Evolutionary conservation across 257 asterid species (phyloP), one percentile per base, ranked within the genome.

Genomic region (Capsicum chinense): DNA sequence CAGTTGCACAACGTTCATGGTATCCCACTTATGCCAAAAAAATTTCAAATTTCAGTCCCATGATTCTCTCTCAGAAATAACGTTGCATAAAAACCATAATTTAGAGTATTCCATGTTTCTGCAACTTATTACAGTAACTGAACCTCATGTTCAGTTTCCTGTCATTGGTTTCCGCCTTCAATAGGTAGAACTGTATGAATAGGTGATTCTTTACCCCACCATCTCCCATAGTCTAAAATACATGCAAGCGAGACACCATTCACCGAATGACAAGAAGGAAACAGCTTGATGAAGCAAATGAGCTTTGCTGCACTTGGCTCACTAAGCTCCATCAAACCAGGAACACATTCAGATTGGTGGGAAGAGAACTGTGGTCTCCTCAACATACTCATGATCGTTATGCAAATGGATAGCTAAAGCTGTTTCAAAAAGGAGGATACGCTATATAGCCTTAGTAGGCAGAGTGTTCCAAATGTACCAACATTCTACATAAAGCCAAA

Each of bases 241-340:
- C 33, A 26, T 26, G 33, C 33, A 26, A 26, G 33, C 33, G 33
- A 26, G 2, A 1, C 33, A 1, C 33, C 33, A 26, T 26, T 26
- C 33, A 26, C 33, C 33, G 33, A 26, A 26, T 26, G 33, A 26
- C 33, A 26, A 26, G 33, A 26, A 26, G 33, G 33, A 26, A 26
- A 26, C 33, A 26, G 33, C 33, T 26, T 26, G 33, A 26, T 26
- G 33, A 26, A 44, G 35, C 58, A 44, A n/a, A n/a, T 71, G 57
- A 47, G 39, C 37, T 71, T 71, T 47, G 59, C 42, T 6, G 42
- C 44, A 73, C 19, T 42, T 16, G 21, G 17, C 16, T 11, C 60
- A 48, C 50, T 50, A 12, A 50, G 80, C 80, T 74, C 60, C 60
- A 48, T 50, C 62, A 50, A 74, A 13, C 62, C 44, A 21, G 81